Evolutionary conservation across 371 early-diverging fungal species (phyloP), one percentile per base, ranked within the genome.

Genomic region (Parasitella parasitica): DNA sequence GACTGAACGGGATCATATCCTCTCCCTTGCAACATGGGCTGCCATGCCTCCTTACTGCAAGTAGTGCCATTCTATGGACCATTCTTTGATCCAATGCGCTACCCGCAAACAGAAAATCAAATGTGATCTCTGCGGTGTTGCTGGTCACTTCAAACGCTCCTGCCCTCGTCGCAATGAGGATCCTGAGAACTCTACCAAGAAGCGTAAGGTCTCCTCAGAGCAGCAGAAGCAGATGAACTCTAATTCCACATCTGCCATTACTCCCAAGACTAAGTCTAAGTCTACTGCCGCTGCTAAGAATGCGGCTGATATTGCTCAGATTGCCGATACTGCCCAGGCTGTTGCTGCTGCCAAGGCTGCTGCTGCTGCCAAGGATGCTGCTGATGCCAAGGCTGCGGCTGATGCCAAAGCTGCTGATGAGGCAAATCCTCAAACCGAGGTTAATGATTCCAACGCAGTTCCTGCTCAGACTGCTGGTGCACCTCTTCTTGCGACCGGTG

Each of bases 361-460:
- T 13, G 61, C 34, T 4, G 39, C 38, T 30, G 71, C 70, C 24
- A 61, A 54, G 54, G 54, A 22, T 24, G 54, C 22, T n/a, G 54
- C 54, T 22, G 54, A 59, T 7, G 67, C 63, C 30, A 67, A 64
- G 36, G 57, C 59, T 16, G 64, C 13, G 11, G 63, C 52, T 28
- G 66, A 62, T 0, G 65, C 61, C 3, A 63, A 61, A 22, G 59
- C 61, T 3, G 32, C 57, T 7, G 61, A 71, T 13, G 63, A 54
- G 22, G 59, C 66, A 3, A 36, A 36, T 9, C 1, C 36, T 36
- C 36, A 36, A 3, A 36, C 36, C 8, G 36, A 36, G 36, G 36
- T 36, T 36, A 36, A 36, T 7, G 7, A 8, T 9, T 9, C 6
- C 36, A 36, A 6, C 11, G 36, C 3, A 6, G 36, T 9, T 3